Evolutionary conservation across 2,329 filamentous ascomycete species (phyloP).

Genomic region (Fusarium pseudograminearum): DNA sequence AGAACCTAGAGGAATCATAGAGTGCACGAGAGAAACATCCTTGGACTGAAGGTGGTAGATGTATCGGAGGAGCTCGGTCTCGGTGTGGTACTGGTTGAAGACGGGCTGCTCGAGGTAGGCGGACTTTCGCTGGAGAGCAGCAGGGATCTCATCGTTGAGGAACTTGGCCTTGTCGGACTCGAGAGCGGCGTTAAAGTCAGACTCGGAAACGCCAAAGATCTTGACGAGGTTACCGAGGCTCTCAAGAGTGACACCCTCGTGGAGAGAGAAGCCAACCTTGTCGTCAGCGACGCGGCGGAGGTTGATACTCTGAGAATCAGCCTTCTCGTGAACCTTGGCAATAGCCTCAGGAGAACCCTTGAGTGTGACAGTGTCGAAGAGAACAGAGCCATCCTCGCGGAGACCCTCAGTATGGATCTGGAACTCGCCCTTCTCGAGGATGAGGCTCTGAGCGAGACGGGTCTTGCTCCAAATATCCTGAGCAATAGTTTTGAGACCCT

Average conservation of each 20-base stretch:
- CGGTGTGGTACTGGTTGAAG: conserved; percentile 95
- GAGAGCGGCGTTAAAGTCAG: conserved; percentile 43
- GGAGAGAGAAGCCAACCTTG: conserved; percentile 51
- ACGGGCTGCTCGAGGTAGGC: conserved; percentile 87
- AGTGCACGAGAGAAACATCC: conserved; percentile 92
- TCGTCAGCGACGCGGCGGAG: conserved; percentile 49
- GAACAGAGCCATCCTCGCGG: conserved; percentile 65
- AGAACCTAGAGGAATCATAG: conserved; percentile 96
- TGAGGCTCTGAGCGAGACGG: conserved; percentile 69
- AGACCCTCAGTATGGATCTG: conserved; percentile 70
- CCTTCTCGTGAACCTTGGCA: conserved; percentile 43
- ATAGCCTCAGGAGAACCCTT: conserved; percentile 54
- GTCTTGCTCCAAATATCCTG: conserved; percentile 78
- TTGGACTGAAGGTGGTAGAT: conserved; percentile 94
- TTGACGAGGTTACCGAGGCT: conserved; percentile 43
- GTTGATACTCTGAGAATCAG: conserved; percentile 42
- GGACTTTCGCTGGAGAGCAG: conserved; percentile 76
- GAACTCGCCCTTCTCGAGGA: conserved; percentile 66
- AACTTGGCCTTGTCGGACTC: conserved; percentile 52
- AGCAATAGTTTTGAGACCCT: conserved; percentile 85
- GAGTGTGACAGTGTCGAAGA: conserved; percentile 87
- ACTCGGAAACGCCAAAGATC: conserved; percentile 45
- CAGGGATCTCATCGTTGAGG: conserved; percentile 61
- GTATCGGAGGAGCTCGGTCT: conserved; percentile 93
- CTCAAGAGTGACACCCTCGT: conserved; percentile 46